Evolutionary conservation across 306 rosid species (phyloP), one percentile per base, ranked within the genome.

Genomic region (Chamaecrista fasciculata): DNA sequence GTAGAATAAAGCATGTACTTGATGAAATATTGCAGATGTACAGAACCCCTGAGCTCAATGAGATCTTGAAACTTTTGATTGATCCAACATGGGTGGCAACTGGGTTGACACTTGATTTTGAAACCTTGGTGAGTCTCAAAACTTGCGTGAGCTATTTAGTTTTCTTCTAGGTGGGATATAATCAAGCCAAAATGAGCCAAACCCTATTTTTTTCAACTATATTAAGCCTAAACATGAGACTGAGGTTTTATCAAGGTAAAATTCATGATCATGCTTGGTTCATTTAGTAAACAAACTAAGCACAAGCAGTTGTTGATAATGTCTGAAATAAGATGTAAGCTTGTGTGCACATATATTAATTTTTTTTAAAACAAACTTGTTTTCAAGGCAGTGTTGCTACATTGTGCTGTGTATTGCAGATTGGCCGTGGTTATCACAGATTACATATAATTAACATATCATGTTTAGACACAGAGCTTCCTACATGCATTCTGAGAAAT

Each of bases 21-120:
- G 95, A 94, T 63, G 98, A 90, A 68, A 83, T 94, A 69, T 76
- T 90, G 82, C 90, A 76, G 64, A 86, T 94, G 98, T 33, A 82
- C 67, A 84, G 69, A 73, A 78, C 72, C 67, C 34, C 78, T 15
- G 92, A 88, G 86, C 91, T 94, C 72, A 73, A 43, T 62, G 82
- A 88, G 72, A 82, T 94, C 76, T 81, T 94, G 77, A 69, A 86
- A 76, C 84, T 85, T 77, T 78, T 94, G 85, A 84, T 85, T 85
- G 85, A 84, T 74, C 98, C 98, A 15, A 84, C 98, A 39, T 90
- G 94, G 91, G 89, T 84, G 69, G 81, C 96, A 51, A 90, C 97
- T 74, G 98, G 98, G 66, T 81, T 94, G 79, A 88, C 88, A 78
- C 82, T 88, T 65, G 91, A 86, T 74, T 88, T 86, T 31, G 84